Conservation (phyloP, 2,329 filamentous ascomycete species). For the Lachnum nothofagi region DNA sequence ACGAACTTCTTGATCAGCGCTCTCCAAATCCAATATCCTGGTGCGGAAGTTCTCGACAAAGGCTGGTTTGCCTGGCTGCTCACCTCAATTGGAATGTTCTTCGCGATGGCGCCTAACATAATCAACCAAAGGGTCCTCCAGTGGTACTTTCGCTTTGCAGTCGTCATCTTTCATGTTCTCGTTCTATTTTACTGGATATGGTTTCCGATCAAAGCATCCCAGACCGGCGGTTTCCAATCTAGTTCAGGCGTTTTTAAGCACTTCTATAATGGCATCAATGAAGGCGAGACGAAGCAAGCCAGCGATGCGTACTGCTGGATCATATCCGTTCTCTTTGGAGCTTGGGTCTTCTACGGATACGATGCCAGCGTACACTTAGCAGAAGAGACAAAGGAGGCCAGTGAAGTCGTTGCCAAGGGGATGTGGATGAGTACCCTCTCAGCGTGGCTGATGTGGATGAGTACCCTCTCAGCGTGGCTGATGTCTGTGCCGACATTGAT, state of each 20-base stretch:
- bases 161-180: slow-evolving; percentile 35
- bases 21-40: slow-evolving; percentile 37
- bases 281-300: slow-evolving; percentile 32
- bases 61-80: slow-evolving; percentile 38
- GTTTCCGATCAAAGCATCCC: slow-evolving; percentile 35
- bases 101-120: slow-evolving; percentile 36
- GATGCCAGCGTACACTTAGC: slow-evolving; percentile 36
- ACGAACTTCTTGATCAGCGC: slow-evolving; percentile 39
- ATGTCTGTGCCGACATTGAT: slow-evolving; percentile 37
- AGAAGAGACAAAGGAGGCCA: slow-evolving; percentile 37
- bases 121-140: slow-evolving; percentile 33
- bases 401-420: slow-evolving; percentile 35
- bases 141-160: slow-evolving; percentile 36
- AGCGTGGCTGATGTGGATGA: slow-evolving; percentile 37
- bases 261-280: slow-evolving; percentile 39
- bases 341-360: slow-evolving; percentile 36
- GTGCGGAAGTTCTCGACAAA: slow-evolving; percentile 30
- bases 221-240: slow-evolving; percentile 32
- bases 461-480: slow-evolving; percentile 35
- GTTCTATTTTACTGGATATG: slow-evolving; percentile 37
- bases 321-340: slow-evolving; percentile 34
- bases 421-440: slow-evolving; percentile 37
- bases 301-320: slow-evolving; percentile 37
- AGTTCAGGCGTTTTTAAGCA: slow-evolving; percentile 32
- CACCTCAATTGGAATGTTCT: slow-evolving; percentile 34